phyloP scores from a whole-genome alignment of 2,329 filamentous ascomycete genomes.

The Thielaviopsis cerberus region DNA sequence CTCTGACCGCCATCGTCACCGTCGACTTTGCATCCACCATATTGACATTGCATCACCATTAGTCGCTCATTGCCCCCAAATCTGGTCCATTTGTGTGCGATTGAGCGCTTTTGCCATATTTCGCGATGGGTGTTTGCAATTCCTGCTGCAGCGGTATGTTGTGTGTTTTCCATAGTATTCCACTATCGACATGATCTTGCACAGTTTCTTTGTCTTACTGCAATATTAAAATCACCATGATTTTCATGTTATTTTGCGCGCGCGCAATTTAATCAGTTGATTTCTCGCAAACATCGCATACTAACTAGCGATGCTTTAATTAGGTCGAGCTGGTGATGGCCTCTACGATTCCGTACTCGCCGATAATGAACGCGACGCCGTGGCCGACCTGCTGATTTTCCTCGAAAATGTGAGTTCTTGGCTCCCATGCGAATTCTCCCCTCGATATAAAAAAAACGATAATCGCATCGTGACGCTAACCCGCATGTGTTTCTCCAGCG shows the following conservation, averaged over 20 bases:
- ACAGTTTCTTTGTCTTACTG: neutral
- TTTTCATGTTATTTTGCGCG: neutral
- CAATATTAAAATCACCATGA: neutral
- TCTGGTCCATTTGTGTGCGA: constrained; percentile 8
- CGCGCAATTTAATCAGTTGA: neutral
- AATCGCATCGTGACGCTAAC: constrained; percentile 17
- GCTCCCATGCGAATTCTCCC: constrained; percentile 2
- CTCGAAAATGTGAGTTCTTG: constrained; percentile 66
- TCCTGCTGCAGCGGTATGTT: constrained; percentile 37
- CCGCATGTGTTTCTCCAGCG: constrained; percentile 35
- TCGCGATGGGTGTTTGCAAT: constrained; percentile 42
- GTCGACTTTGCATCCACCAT: neutral
- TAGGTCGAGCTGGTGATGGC: constrained; percentile 61
- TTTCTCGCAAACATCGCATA: neutral
- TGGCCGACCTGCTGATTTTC: constrained; percentile 85
- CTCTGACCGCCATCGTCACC: neutral
- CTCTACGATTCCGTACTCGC: constrained; percentile 76
- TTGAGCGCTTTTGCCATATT: constrained; percentile 1
- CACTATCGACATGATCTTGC: neutral
- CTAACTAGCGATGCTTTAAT: neutral
- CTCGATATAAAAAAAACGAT: neutral
- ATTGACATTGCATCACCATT: neutral
- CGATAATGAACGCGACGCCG: constrained; percentile 90
- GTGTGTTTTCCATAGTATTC: no score
- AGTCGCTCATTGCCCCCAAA: neutral